These are phyloP conservation scores for Phanerodontia chrysosporium DNA, from an alignment of 768 basidiomycete genomes.

Conservation along the genomic window DNA sequence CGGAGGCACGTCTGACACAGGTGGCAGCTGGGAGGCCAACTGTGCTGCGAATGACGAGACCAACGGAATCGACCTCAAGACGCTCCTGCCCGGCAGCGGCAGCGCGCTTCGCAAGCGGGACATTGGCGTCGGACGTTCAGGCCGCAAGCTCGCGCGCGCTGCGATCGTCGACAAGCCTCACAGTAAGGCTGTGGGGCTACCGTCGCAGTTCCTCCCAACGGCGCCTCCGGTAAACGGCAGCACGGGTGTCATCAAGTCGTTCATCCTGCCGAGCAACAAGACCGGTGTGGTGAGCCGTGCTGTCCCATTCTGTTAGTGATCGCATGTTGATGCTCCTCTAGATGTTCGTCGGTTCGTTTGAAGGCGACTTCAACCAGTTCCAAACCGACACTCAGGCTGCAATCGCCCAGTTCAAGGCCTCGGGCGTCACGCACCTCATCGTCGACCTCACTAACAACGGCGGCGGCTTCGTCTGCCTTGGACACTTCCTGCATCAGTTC, in stretches of 20 bases:
- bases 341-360: constrained; percentile 63
- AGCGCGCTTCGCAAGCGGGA: constrained; percentile 1
- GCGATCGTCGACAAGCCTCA: constrained; percentile 36
- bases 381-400: constrained; percentile 46
- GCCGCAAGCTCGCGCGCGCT: constrained; percentile 26
- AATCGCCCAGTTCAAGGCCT: constrained; percentile 40
- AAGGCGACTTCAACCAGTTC: constrained; percentile 44
- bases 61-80: constrained; percentile 42
- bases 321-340: constrained; percentile 15
- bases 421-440: constrained; percentile 46
- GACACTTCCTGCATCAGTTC: constrained; percentile 55
- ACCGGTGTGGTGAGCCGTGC: constrained; percentile 51
- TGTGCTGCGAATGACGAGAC: constrained; percentile 48
- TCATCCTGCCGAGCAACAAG: constrained; percentile 47
- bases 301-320: background rate
- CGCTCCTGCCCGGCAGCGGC: background rate
- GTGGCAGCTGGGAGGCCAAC: constrained; percentile 53
- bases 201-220: constrained; percentile 43
- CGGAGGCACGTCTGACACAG: background rate
- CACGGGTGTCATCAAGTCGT: constrained; percentile 51
- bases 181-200: constrained; percentile 40
- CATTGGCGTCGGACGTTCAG: background rate
- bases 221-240: constrained; percentile 42
- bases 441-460: constrained; percentile 62
- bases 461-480: constrained; percentile 61